These are phyloP conservation scores for Lepidium aucheri DNA, from an alignment of 345 rosid species.

Conservation along the genomic window DNA sequence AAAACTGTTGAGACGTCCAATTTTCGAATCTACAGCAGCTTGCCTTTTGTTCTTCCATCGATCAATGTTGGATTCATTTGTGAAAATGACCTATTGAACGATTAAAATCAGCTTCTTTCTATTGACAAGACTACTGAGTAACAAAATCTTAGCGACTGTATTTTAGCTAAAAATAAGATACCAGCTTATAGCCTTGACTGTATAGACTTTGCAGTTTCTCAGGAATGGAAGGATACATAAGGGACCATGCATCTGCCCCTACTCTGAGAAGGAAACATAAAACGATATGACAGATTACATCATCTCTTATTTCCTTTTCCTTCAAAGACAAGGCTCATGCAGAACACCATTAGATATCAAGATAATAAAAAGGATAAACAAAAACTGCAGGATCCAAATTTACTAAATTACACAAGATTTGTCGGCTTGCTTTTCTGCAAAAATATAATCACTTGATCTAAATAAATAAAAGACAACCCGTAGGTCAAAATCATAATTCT, in stretches of 20 bases:
- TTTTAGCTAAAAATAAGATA: slow-evolving; percentile 9
- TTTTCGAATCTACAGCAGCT: slow-evolving; percentile 80
- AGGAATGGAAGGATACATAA: slow-evolving; percentile 85
- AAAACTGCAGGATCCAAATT: not conserved
- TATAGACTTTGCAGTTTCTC: slow-evolving; percentile 68
- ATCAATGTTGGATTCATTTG: slow-evolving; percentile 94
- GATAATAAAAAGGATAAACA: not conserved
- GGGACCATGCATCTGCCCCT: slow-evolving; percentile 92
- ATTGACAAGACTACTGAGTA: not conserved
- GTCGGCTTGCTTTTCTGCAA: not conserved
- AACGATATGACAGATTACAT: not conserved
- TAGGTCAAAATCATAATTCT: not conserved
- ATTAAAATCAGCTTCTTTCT: slow-evolving; percentile 4
- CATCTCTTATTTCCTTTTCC: not conserved
- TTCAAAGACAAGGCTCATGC: not conserved
- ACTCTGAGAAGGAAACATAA: slow-evolving; percentile 32
- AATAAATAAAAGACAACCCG: not conserved
- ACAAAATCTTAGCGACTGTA: not conserved
- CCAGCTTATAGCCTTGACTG: slow-evolving; percentile 87
- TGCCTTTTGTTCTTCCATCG: slow-evolving; percentile 97
- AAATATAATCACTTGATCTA: not conserved
- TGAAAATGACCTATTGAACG: slow-evolving; percentile 66
- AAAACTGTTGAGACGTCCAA: slow-evolving; percentile 80
- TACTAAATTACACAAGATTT: not conserved
- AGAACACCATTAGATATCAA: not conserved